Conservation (phyloP, 106 monocot genomes). For the Dendrobium catenatum region DNA sequence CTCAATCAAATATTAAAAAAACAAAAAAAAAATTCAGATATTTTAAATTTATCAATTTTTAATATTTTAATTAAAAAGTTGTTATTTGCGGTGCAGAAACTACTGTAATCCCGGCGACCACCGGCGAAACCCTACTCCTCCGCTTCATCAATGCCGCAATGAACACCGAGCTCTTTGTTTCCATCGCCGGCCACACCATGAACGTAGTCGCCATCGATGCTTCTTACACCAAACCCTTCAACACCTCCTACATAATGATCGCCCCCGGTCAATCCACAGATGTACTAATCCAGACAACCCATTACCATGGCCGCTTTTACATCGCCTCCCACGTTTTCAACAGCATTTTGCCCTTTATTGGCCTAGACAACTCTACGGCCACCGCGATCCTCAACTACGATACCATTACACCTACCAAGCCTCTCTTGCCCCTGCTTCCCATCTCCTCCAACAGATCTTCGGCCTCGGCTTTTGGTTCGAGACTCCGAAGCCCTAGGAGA, state of each 20-base stretch:
- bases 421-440: constrained; percentile 30
- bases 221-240: constrained; percentile 53
- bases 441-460: constrained; percentile 39
- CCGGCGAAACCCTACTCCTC: constrained; percentile 40
- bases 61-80: too few species aligned
- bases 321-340: constrained; percentile 41
- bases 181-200: constrained; percentile 47
- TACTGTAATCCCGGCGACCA: constrained; percentile 18
- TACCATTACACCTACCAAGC: constrained; percentile 17
- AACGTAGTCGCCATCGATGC: constrained; percentile 44
- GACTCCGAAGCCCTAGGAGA: constrained; percentile 20
- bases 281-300: constrained; percentile 37
- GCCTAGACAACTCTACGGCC: constrained; percentile 67
- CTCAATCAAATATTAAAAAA: too few species aligned
- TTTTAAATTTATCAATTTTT: too few species aligned
- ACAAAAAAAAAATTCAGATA: too few species aligned
- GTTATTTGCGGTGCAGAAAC: constrained; percentile 20
- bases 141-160: constrained; percentile 57
- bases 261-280: constrained; percentile 60
- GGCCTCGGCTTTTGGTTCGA: constrained; percentile 19
- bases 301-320: constrained; percentile 35
- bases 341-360: constrained; percentile 21
- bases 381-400: constrained; percentile 59
- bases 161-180: constrained; percentile 37
- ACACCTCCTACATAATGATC: constrained; percentile 34